Base-by-base conservation (phyloP, 2,329 filamentous ascomycete species). In the Xylariaceae sp. region DNA sequence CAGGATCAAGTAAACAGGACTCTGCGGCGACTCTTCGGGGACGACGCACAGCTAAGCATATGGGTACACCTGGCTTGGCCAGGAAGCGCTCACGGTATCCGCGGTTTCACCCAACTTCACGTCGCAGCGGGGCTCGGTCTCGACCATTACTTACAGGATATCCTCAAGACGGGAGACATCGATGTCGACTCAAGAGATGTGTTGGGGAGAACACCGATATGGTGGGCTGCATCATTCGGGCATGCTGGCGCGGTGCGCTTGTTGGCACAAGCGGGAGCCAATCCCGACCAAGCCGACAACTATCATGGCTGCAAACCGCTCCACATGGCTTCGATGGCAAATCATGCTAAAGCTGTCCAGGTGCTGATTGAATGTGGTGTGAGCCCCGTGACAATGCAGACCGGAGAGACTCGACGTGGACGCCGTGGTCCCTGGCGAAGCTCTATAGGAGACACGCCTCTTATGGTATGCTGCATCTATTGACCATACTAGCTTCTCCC, bases 151-250 rank as follows among this genome's bases (percentile, higher is more conserved):
- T 15, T 32, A 36, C 14, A n/a, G n/a, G n/a, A n/a, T n/a, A n/a
- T n/a, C 6, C 21, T 24, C 21, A 24, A 36, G 27, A 27, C 9
- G 28, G 26, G 18, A 15, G 26, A 31, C 15, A 28, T 36, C 3
- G 38, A 40, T 16, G 28, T 28, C 11, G 21, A 40, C 19, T 26
- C 15, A 26, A 31, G 11, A 6, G 38, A 40, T 21, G 16, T 3
- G 4, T 6, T 18, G 14, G 32, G 38, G 21, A 19, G 38, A 13
- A 40, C 38, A 28, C 27, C 38, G 28, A 18, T 40, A 4, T 40
- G 38, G 38, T 40, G 38, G 38, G 38, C 38, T 31, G 38, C 38
- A 13, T 40, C 32, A 7, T 40, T 32, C 15, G 38, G 38, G 6
- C 38, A 40, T 28, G 32, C 38, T 7, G 18, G 32, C 14, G 32